A percentile compares a stretch with the other conserved stretches of the same genome.
phyloP scores from a whole-genome alignment of 306 rosid genomes.

The Oemleria cerasiformis region DNA sequence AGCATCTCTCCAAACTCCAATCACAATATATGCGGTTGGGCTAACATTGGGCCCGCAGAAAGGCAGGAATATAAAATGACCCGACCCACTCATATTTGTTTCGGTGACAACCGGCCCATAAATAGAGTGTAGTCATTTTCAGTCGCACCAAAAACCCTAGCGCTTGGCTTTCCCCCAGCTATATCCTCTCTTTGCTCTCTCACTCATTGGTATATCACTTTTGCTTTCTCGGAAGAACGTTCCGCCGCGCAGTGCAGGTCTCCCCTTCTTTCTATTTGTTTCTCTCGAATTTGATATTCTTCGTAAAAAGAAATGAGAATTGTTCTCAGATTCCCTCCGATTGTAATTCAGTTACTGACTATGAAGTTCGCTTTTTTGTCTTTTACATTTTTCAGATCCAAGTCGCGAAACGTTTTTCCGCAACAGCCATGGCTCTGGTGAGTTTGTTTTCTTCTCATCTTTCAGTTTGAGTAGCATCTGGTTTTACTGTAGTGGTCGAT shows the following conservation, averaged over 20 bases:
- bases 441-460: constrained; percentile 16
- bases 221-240: constrained; percentile 20
- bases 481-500: neutral
- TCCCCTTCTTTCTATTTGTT: neutral
- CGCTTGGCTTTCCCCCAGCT: neutral
- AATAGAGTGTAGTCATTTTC: neutral
- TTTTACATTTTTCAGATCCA: constrained; percentile 44
- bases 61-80: neutral
- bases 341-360: neutral
- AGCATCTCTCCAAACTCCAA: too few species aligned
- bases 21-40: neutral
- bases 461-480: neutral
- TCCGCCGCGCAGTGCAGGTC: constrained; percentile 20
- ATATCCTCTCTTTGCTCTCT: neutral
- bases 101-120: constrained; percentile 20
- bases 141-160: constrained; percentile 41
- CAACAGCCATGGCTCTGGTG: constrained; percentile 78
- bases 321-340: too few species aligned
- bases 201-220: neutral
- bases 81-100: constrained; percentile 9
- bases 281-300: neutral
- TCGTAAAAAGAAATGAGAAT: too few species aligned
- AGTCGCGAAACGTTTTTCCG: constrained; percentile 36
- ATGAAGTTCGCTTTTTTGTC: neutral
- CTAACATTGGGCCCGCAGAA: neutral